Percentiles rank a stretch among this genome's conserved stretches.
Evolutionary conservation across 2,329 filamentous ascomycete species (phyloP).

Genomic region (Penicillium brasilianum): DNA sequence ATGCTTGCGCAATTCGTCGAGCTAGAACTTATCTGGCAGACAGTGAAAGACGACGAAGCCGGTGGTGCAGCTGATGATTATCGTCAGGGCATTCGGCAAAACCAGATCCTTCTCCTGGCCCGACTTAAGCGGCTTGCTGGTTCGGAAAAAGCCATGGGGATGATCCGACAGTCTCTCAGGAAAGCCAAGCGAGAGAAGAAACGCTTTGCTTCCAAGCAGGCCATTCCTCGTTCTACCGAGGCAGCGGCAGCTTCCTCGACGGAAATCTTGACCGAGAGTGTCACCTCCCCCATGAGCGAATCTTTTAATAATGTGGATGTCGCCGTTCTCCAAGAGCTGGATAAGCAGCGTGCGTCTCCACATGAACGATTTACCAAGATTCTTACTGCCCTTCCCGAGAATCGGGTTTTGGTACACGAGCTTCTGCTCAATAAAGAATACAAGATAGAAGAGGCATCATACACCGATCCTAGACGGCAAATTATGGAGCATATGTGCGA

Average conservation of each 20-base stretch:
- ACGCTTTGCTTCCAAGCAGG: slow-evolving; percentile 59
- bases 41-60: slow-evolving; percentile 66
- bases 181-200: slow-evolving; percentile 62
- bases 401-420: slow-evolving; percentile 67
- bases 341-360: slow-evolving; percentile 42
- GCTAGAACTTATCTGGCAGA: slow-evolving; percentile 70
- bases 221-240: slow-evolving; percentile 61
- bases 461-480: slow-evolving; percentile 58
- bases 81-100: slow-evolving; percentile 67
- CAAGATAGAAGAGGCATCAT: slow-evolving; percentile 59
- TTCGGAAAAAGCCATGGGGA: slow-evolving; percentile 62
- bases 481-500: slow-evolving; percentile 65
- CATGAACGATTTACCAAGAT: slow-evolving; percentile 56
- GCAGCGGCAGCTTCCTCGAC: slow-evolving; percentile 38
- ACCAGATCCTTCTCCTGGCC: slow-evolving; percentile 67
- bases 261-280: slow-evolving; percentile 44
- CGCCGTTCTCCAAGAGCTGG: slow-evolving; percentile 41
- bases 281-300: slow-evolving; percentile 47
- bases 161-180: slow-evolving; percentile 65
- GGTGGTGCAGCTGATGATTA: slow-evolving; percentile 68
- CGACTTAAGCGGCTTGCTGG: slow-evolving; percentile 67
- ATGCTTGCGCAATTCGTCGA: slow-evolving; percentile 71
- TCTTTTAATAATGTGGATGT: slow-evolving; percentile 46
- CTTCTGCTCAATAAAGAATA: slow-evolving; percentile 68
- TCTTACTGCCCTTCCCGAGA: slow-evolving; percentile 65